phyloP scores from a whole-genome alignment of 129 eudicot genomes.

The Artemisia tridentata region DNA sequence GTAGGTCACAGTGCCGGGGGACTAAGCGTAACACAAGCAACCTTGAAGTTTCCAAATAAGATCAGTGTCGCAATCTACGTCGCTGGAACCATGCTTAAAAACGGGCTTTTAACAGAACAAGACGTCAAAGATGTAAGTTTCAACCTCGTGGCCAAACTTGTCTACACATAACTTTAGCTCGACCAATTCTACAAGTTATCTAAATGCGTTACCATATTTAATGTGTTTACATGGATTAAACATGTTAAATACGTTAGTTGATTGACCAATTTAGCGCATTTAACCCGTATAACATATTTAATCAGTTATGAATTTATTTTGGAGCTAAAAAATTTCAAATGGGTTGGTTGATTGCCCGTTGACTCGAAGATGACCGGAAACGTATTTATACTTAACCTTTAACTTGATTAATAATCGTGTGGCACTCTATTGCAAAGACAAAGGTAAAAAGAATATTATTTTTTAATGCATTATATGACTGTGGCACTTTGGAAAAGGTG shows the following conservation, averaged over 20 bases:
- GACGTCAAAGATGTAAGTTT: constrained; percentile 41
- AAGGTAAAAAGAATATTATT: constrained; percentile 12
- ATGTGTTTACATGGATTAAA: not conserved
- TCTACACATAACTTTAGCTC: not conserved
- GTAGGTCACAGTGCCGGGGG: constrained; percentile 57
- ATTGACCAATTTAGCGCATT: no score
- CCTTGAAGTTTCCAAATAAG: constrained; percentile 34
- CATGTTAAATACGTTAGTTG: not conserved
- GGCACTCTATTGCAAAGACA: not conserved
- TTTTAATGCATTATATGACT: constrained; percentile 3
- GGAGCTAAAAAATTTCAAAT: no score
- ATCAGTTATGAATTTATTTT: no score
- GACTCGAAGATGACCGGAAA: no score
- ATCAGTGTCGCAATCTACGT: constrained; percentile 37
- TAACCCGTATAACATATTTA: no score
- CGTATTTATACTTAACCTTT: not conserved
- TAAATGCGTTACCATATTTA: not conserved
- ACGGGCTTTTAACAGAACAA: constrained; percentile 32
- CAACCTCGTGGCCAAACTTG: not conserved
- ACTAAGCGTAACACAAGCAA: constrained; percentile 39
- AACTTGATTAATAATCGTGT: not conserved
- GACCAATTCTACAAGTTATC: no score
- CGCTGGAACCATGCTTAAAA: constrained; percentile 44
- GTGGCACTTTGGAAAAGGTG: constrained; percentile 29
- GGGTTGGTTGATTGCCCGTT: no score